These are phyloP conservation scores for Cymbidium sinense DNA, from an alignment of 106 monocot genomes.

Conservation along the genomic window DNA sequence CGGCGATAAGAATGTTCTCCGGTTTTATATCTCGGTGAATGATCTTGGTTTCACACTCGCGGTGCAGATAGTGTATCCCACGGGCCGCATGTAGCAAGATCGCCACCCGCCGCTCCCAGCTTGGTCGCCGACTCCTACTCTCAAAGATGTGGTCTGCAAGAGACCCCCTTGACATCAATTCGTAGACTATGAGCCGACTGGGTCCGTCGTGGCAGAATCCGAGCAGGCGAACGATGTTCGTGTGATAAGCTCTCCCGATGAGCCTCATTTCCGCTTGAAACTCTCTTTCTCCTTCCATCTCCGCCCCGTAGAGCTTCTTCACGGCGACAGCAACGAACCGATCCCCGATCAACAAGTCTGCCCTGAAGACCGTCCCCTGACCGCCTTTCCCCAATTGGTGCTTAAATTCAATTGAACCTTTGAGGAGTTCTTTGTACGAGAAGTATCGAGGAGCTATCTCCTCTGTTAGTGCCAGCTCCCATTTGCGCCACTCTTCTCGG, in stretches of 20 bases:
- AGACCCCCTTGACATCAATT: not conserved
- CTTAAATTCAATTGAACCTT: constrained; percentile 5
- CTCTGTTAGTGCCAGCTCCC: not conserved
- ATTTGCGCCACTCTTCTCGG: not conserved
- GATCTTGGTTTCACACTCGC: not conserved
- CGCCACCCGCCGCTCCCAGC: not conserved
- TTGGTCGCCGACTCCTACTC: too few species aligned
- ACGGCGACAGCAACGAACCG: not conserved
- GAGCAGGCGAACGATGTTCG: not conserved
- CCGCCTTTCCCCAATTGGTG: constrained; percentile 25
- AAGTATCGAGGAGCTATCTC: constrained; percentile 8
- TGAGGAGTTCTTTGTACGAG: constrained; percentile 20
- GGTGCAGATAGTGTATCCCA: not conserved
- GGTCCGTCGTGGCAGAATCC: constrained; percentile 4
- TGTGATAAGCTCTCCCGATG: not conserved
- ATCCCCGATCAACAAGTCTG: not conserved
- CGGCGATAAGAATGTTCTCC: constrained; percentile 6
- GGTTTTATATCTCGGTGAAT: constrained; percentile 8
- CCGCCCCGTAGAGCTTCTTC: not conserved
- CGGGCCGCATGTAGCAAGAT: not conserved
- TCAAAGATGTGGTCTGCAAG: too few species aligned
- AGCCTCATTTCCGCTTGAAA: too few species aligned
- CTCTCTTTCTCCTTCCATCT: not conserved
- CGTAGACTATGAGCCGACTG: not conserved
- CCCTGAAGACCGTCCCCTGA: constrained; percentile 25